Base-by-base conservation (phyloP, 1,139 yeast species). In the Suhomyces chickasaworum region DNA sequence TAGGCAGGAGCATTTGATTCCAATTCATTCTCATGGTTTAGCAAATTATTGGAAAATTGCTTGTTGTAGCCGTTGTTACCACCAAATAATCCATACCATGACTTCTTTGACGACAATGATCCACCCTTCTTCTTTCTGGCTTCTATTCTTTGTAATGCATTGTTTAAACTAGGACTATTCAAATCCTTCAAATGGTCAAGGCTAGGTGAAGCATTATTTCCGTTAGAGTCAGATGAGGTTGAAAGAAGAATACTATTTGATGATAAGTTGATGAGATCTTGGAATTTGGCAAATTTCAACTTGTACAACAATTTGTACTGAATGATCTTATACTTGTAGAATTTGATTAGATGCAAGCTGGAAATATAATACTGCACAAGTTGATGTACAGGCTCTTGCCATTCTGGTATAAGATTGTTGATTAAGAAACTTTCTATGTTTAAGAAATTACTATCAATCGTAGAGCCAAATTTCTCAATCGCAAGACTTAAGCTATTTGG, bases 61-160 rank as follows among this genome's bases (percentile, higher is more conserved):
- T 52, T 54, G 30, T 46, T 48, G 35, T 52, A 53, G 3, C 57
- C 56, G 33, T 61, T 63, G 44, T 60, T 66, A 2, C 78, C 79
- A 1, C 79, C 80, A 57, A 75, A 75, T 10, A 75, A 56, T 8
- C 77, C 77, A 51, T 73, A 74, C 79, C 79, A 75, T 21, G 75
- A 65, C 47, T 71, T 67, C 50, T 71, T 72, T 7, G 57, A 47
- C 4, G 47, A 34, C 35, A 57, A 52, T 3, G 53, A 42, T 7
- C 52, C 58, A 25, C 53, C 58, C 46, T 56, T 60, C 50, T 58
- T 55, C 53, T 64, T 65, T 39, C 62, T 50, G 16, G 51, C 47
- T 47, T 68, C 71, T 37, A 65, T 61, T 34, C 64, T 55, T 44
- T 63, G 63, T 35, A 75, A 65, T 13, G 78, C 75, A 43, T 65